phyloP scores from a whole-genome alignment of 306 rosid genomes.

The Lablab purpureus region DNA sequence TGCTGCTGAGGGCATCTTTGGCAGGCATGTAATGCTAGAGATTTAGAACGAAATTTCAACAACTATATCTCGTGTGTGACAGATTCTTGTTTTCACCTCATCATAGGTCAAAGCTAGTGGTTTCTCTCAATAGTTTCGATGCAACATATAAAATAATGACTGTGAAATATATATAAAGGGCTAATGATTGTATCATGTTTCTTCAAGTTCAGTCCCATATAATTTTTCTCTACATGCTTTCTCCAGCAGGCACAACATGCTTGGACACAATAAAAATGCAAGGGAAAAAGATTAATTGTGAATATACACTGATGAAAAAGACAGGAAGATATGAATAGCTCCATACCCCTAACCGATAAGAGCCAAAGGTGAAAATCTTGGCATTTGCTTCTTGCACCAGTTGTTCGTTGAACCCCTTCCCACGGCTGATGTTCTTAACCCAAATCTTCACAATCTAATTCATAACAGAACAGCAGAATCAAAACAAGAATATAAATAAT shows the following conservation, averaged over 20 bases:
- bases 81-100: constrained; percentile 2
- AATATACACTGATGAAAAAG: constrained; percentile 18
- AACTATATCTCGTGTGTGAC: not conserved
- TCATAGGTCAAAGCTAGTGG: not conserved
- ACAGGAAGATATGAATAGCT: constrained; percentile 31
- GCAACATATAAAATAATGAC: constrained; percentile 10
- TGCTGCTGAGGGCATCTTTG: constrained; percentile 4
- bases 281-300: not conserved
- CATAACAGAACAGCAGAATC: constrained; percentile 50
- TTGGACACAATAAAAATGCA: constrained; percentile 26
- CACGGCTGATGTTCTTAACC: constrained; percentile 83
- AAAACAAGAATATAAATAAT: constrained; percentile 26
- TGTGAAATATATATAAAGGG: constrained; percentile 5
- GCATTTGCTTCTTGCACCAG: constrained; percentile 95
- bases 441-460: constrained; percentile 92
- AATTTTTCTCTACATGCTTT: constrained; percentile 11
- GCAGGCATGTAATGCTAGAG: constrained; percentile 11
- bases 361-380: constrained; percentile 96
- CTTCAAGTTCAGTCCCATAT: constrained; percentile 6
- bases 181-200: not conserved
- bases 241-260: constrained; percentile 7
- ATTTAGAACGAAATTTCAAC: constrained; percentile 1
- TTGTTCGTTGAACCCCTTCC: constrained; percentile 89
- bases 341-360: constrained; percentile 94
- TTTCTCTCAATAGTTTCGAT: not conserved